These are phyloP conservation scores for Claviceps lovelessii DNA, from an alignment of 2,329 filamentous ascomycete species.

Conservation along the genomic window DNA sequence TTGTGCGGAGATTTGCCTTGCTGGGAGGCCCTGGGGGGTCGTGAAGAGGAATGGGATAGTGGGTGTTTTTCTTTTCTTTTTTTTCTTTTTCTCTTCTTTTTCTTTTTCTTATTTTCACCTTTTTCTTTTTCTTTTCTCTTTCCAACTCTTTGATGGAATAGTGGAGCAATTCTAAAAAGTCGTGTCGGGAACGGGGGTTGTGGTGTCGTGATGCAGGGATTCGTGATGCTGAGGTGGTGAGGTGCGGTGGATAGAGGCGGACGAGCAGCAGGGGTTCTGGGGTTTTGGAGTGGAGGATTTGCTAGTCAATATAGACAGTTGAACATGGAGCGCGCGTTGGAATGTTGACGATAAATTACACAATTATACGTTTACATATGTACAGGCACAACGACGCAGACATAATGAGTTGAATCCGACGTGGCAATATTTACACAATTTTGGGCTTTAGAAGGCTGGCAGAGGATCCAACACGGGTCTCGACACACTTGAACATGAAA, in stretches of 20 bases:
- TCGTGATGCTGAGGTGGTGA: too few relatives aligned
- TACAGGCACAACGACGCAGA: too few relatives aligned
- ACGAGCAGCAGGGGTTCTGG: neutral
- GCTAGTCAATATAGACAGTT: neutral
- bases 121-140: neutral
- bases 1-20: slow-evolving; percentile 86
- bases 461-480: too few relatives aligned
- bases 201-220: neutral
- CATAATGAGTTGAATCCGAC: too few relatives aligned
- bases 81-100: neutral
- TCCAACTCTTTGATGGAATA: neutral
- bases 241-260: neutral
- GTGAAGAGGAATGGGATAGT: slow-evolving; percentile 21
- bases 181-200: neutral
- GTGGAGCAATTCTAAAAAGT: neutral
- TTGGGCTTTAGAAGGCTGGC: too few relatives aligned
- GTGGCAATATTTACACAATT: too few relatives aligned
- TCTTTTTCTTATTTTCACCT: neutral
- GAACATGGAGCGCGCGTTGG: too few relatives aligned
- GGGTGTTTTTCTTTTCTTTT: neutral
- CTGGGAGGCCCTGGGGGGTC: slow-evolving; percentile 81
- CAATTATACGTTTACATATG: too few relatives aligned
- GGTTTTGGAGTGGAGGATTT: neutral
- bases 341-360: neutral
- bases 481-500: too few relatives aligned